Percentiles rank a stretch among this genome's conserved stretches.
Conservation (phyloP, 2,329 filamentous ascomycete species). For the Microsporum canis region DNA sequence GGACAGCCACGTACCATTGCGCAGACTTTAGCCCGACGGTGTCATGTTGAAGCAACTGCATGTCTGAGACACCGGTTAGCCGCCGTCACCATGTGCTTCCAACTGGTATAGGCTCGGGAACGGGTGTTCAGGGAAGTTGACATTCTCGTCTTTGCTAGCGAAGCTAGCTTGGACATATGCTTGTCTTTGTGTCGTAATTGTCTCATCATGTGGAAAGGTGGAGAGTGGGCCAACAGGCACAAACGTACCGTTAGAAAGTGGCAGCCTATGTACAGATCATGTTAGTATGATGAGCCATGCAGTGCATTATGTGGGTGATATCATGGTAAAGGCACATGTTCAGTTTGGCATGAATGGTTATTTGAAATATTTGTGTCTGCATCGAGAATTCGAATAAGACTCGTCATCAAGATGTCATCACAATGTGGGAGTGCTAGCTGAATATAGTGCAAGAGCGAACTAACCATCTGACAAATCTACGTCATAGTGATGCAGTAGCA, state of each 20-base stretch:
- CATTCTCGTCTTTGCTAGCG: constrained; percentile 40
- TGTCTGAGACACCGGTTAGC: background rate
- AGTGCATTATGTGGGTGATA: background rate
- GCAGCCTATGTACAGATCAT: background rate
- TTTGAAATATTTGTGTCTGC: constrained; percentile 43
- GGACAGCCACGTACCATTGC: background rate
- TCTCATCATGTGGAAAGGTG: constrained; percentile 57
- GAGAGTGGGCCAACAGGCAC: background rate
- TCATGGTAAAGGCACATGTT: constrained; percentile 16
- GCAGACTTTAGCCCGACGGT: background rate
- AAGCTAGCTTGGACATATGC: constrained; percentile 82
- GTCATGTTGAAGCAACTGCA: background rate
- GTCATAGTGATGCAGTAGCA: constrained; percentile 11
- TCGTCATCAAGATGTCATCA: constrained; percentile 52
- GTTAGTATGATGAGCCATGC: background rate
- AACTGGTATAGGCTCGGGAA: background rate
- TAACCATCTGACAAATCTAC: background rate
- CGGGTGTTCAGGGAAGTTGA: constrained; percentile 22
- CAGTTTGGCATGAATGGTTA: constrained; percentile 52
- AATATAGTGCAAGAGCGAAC: constrained; percentile 6
- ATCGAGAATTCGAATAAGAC: constrained; percentile 54
- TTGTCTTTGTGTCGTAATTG: constrained; percentile 74
- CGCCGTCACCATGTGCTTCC: background rate
- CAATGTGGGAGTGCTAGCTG: constrained; percentile 15
- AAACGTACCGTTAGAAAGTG: background rate